Base-by-base conservation (phyloP, 2,329 filamentous ascomycete species). In the Tolypocladium amazonense region DNA sequence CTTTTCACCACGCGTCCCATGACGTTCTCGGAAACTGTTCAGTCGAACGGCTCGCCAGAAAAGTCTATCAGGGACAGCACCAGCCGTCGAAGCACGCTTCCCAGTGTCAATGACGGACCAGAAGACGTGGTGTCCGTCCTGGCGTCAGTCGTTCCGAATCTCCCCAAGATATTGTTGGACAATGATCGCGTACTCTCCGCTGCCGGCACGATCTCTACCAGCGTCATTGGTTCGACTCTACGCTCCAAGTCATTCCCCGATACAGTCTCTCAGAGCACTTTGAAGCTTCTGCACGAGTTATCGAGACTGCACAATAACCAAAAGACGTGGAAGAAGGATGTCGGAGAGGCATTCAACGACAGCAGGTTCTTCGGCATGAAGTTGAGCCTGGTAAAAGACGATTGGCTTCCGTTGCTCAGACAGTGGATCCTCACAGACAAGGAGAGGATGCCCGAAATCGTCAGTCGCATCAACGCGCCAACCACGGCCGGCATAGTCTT, bases 401-500 rank as follows among this genome's bases (percentile, higher is more conserved):
- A 87, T 65, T 97, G 94, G 94, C 80, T 97, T 61, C 86, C 88
- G 0, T 79, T 97, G 18, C 75, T 99, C 27, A 87, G 85, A 45
- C 91, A 96, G 70, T 96, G 92, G 89, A 82, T 86, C 4, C 76
- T 92, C 18, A 84, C 84, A 20, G 94, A 99, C 72, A 97, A 96
- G 74, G 92, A 97, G 59, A 86, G 89, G 55, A 82, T 99, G 75
- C 79, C 87, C 0, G 94, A 99, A 62, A 78, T 97, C 4, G 75
- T 97, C 11, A 80, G 83, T 43, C 88, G 91, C 25, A 83, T 99
- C 62, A 87, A 87, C 7, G 84, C 92, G 4, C 94, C 94, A 7
- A 91, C 92, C 1, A 93, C 92, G 18, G 94, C 95, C 0, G 94
- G 94, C 11, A 95, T 99, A 66, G 93, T 99, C 71, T 99, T 99